Evolutionary conservation across 768 basidiomycete genomes (phyloP), one percentile per base, ranked within the genome.

Genomic region (Mycena alexandri): DNA sequence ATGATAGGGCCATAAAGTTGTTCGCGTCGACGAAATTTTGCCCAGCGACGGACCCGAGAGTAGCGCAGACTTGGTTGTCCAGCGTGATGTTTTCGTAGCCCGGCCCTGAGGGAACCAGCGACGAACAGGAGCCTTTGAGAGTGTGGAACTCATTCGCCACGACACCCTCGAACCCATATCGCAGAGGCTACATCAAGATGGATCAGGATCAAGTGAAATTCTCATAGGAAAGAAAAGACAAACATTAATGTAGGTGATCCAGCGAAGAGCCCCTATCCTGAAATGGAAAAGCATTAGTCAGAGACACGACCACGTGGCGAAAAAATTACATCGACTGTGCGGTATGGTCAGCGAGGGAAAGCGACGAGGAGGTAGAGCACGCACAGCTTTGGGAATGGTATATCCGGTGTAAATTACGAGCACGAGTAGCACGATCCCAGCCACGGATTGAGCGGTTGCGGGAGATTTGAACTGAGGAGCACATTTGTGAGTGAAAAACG

Each of bases 91-190:
- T 80, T 69, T 86, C 86, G 68, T 93, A 93, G 0, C 87, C 87
- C 0, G 89, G 79, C 0, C 91, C 91, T 4, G 80, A 82, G 5
- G 92, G 90, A 0, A 90, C 87, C 16, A 92, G 79, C 44, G 80
- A 76, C 25, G 90, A 79, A 73, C 90, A 91, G 16, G 79, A 73
- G 50, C 90, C 93, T 22, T 91, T 77, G 9, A 92, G 78, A 0
- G 86, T 89, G 70, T 86, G 88, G 79, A 96, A 95, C 76, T 97
- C 94, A 78, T 95, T 96, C 22, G 87, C 82, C 74, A 96, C 83
- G 46, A 95, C 77, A 0, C 86, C 83, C 67, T 94, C 92, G 75
- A 96, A 95, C 0, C 87, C 90, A 74, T 89, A 95, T 2, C 81
- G 85, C 42, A 93, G 67, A 60, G 94, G 84, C 89, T 90, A 21